Conservation (phyloP, 2,329 filamentous ascomycete genomes). For the Fusarium nematophilum region DNA sequence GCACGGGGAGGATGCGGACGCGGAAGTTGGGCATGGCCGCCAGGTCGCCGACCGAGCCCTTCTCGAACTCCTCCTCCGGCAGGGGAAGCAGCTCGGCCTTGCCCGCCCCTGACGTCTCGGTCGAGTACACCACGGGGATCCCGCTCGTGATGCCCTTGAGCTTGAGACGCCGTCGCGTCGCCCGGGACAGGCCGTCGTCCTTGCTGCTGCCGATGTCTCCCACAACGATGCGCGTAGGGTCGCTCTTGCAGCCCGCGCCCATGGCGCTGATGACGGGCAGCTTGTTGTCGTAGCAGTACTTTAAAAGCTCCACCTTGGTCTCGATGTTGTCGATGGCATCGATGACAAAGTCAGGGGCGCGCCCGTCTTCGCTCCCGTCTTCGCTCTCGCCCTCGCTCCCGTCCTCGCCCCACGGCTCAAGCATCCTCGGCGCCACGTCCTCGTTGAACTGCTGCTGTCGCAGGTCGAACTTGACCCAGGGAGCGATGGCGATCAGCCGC, state of each 20-base stretch:
- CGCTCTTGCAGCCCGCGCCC: constrained; percentile 95
- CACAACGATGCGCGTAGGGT: constrained; percentile 84
- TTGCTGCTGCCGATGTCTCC: constrained; percentile 90
- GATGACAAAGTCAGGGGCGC: constrained; percentile 85
- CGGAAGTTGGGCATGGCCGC: constrained; percentile 92
- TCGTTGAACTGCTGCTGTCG: constrained; percentile 85
- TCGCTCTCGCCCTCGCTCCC: too few relatives aligned
- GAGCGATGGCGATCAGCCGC: constrained; percentile 85
- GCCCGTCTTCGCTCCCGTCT: constrained; percentile 68
- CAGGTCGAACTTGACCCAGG: constrained; percentile 92
- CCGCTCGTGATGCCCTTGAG: constrained; percentile 82
- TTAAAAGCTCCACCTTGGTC: constrained; percentile 89
- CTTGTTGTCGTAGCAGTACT: constrained; percentile 83
- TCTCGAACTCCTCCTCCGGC: constrained; percentile 86
- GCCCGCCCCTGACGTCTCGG: constrained; percentile 87
- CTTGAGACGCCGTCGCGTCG: constrained; percentile 84
- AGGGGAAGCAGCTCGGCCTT: constrained; percentile 92
- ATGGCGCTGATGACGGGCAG: constrained; percentile 92
- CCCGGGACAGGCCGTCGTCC: constrained; percentile 88
- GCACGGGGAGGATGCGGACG: constrained; percentile 91
- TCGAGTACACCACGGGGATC: constrained; percentile 92
- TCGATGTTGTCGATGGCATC: constrained; percentile 99
- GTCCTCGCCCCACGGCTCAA: too few relatives aligned
- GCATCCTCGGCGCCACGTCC: constrained; percentile 71
- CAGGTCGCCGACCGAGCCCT: constrained; percentile 86